Evolutionary conservation across 2,329 filamentous ascomycete species (phyloP), one percentile per base, ranked within the genome.

Genomic region (Exophiala lecanii-corni): DNA sequence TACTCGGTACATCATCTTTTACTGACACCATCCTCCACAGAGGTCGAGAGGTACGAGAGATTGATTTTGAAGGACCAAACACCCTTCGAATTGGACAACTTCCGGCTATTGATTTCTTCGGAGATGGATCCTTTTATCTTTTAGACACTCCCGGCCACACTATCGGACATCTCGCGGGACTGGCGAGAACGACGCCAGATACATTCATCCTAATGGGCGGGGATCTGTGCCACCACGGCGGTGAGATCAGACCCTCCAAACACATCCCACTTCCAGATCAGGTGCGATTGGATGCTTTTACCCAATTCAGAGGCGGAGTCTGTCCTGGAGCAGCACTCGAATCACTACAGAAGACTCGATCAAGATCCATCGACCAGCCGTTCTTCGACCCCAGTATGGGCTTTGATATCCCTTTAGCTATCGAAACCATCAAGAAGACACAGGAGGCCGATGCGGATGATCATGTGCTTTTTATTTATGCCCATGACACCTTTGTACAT

Each of bases 201-300:
- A 54, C 60, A 1, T 76, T 75, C 53, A 64, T 75, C 19, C 64
- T 75, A 50, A 69, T 76, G 61, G 73, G 69, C 19, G 72, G 70
- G 13, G 73, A 76, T 53, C 59, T 64, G 4, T 67, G 62, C 25
- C 71, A 74, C 46, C 66, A 74, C 43, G 59, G 57, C 30, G 39
- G 39, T 25, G 43, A 50, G 26, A 39, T 45, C 18, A 30, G 47
- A 12, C 47, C 47, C 5, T 44, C 39, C 2, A 7, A n/a, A 18
- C 38, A 47, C 18, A 13, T 39, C 3, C 47, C 47, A 2, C 31
- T 50, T 2, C 47, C 47, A 3, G 19, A 28, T 19, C 19, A 47
- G 9, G 36, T 50, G 20, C 16, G 20, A 6, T 36, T 36, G 4
- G 25, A 47, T 25, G 23, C 41, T 2, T 20, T 41, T 19, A 21